Base-by-base conservation (phyloP, 192 early-diverging fungal genomes). In the Podila epigama region DNA sequence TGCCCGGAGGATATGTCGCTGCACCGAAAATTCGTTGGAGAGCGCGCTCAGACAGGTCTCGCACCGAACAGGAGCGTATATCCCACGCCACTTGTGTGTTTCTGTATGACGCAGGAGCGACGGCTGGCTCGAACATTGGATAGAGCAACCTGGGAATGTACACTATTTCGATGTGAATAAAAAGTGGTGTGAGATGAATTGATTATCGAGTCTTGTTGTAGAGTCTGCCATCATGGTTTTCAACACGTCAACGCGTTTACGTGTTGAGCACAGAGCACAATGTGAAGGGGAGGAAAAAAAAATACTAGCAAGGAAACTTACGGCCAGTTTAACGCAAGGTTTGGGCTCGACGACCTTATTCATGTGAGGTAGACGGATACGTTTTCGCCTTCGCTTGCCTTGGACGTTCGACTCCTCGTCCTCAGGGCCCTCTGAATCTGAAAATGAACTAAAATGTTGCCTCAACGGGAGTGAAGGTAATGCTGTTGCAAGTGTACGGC, bases 1-100 rank as follows among this genome's bases (percentile, higher is more conserved):
- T 0, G 73, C 44, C 4, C 56, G 52, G 3, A 25, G 5, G 22
- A 77, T 77, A 28, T 77, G 73, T 12, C 73, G 16, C 35, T 77
- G 73, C 15, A 68, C 73, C 9, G 73, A 77, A 25, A 59, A 77
- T 29, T 77, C 73, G 32, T 77, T 77, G 13, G 58, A 68, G 3
- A 77, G 33, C 0, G 66, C 25, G 44, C 31, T 58, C 16, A 64
- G 53, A 12, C 73, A 77, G 4, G 55, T 66, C 39, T 77, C 73
- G 20, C 73, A 77, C 3, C 73, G 60, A 8, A 77, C 56, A 0
- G 73, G 73, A 2, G 65, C 35, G 25, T 68, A 77, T 18, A 39
- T 5, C 4, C 73, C 73, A 1, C 64, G 58, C 73, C 73, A 77
- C 22, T 39, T 51, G 37, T 77, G 73, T 8, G 66, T 33, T 4